phyloP scores from a whole-genome alignment of 2,329 filamentous ascomycete species.

The Fusarium clavum region DNA sequence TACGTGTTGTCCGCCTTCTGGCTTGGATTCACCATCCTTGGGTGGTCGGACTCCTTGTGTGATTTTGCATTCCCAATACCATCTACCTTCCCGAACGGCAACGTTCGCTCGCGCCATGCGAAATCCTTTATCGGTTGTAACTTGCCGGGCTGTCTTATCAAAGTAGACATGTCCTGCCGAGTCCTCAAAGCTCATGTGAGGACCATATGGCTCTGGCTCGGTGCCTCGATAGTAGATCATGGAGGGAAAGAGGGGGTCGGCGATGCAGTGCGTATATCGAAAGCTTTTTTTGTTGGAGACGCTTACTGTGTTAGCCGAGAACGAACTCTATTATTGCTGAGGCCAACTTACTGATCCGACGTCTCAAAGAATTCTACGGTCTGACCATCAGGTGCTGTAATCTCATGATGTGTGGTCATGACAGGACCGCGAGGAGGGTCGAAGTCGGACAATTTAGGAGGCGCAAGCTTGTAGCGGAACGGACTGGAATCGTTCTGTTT shows the following conservation, averaged over 20 bases:
- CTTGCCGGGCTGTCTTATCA: constrained; percentile 76
- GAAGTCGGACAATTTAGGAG: constrained; percentile 71
- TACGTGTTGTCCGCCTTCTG: constrained; percentile 70
- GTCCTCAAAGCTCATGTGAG: constrained; percentile 93
- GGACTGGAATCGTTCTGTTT: constrained; percentile 62
- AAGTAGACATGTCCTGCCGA: constrained; percentile 87
- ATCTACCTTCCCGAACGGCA: constrained; percentile 86
- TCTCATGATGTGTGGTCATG: constrained; percentile 66
- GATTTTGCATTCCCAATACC: constrained; percentile 95
- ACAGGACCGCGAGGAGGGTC: constrained; percentile 68
- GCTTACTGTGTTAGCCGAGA: constrained; percentile 49
- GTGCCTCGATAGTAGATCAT: constrained; percentile 91
- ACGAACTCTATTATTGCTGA: not conserved
- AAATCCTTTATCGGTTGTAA: constrained; percentile 94
- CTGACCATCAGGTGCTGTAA: constrained; percentile 61
- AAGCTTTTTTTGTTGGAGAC: constrained; percentile 78
- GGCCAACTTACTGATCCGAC: constrained; percentile 68
- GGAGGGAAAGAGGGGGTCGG: constrained; percentile 86
- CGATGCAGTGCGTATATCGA: constrained; percentile 90
- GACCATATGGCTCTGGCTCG: constrained; percentile 83
- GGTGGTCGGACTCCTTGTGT: constrained; percentile 73
- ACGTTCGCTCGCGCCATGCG: constrained; percentile 92
- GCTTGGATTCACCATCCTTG: constrained; percentile 57
- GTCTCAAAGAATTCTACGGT: constrained; percentile 71
- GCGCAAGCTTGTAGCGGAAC: constrained; percentile 72